A percentile compares a stretch with the other conserved stretches of the same genome.
Evolutionary conservation across 78 protist genomes (phyloP).

Genomic region (Dictyostelium citrinum): DNA sequence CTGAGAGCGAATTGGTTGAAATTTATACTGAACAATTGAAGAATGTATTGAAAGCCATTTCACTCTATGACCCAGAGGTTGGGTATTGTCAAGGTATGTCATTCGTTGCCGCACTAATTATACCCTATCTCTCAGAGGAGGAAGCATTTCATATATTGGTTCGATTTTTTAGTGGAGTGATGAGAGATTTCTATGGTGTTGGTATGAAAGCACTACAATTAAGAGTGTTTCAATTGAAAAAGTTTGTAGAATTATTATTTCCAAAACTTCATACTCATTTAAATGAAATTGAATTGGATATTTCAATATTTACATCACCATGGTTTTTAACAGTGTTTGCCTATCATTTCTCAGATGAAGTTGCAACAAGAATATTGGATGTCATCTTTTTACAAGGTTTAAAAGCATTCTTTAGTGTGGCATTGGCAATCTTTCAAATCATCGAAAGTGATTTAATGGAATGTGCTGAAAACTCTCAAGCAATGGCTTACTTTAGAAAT

Average conservation of each 20-base stretch:
- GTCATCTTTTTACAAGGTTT: conserved; percentile 54
- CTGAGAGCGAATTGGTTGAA: not conserved
- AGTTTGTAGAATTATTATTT: conserved; percentile 45
- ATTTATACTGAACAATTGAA: not conserved
- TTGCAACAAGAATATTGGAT: conserved; percentile 38
- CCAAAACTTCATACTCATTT: conserved; percentile 54
- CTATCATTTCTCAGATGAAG: conserved; percentile 69
- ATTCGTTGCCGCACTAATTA: conserved; percentile 37
- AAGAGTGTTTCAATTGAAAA: conserved; percentile 50
- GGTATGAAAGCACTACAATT: conserved; percentile 67
- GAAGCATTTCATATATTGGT: conserved; percentile 62
- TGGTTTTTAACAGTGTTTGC: conserved; percentile 72
- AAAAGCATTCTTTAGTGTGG: conserved; percentile 54
- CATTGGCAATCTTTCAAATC: conserved; percentile 67
- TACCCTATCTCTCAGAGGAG: conserved; percentile 45
- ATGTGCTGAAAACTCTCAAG: conserved; percentile 42
- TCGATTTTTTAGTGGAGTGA: conserved; percentile 57
- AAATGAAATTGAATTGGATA: conserved; percentile 48
- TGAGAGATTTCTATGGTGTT: conserved; percentile 69
- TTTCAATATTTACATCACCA: conserved; percentile 64
- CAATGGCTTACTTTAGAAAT: conserved; percentile 54
- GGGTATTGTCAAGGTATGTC: conserved; percentile 79
- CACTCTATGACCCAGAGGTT: conserved; percentile 59
- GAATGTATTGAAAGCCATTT: conserved; percentile 47
- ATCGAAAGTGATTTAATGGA: conserved; percentile 22